These are phyloP conservation scores for Avena eriantha DNA, from an alignment of 176 grass and related monocot genomes.

Conservation along the genomic window DNA sequence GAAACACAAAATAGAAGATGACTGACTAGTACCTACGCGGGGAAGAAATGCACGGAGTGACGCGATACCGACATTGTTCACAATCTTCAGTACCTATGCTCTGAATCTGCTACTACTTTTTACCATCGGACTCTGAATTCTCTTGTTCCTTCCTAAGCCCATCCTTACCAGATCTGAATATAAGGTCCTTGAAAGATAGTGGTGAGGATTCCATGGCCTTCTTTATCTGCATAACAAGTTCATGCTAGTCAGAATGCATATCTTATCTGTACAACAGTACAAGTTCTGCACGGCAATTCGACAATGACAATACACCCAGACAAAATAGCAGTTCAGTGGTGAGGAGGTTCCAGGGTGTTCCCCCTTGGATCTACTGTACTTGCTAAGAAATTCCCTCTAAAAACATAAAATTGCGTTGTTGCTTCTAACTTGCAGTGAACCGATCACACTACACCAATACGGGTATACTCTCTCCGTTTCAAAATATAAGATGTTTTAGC, in stretches of 20 bases:
- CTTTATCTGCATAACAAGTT: conserved; percentile 55
- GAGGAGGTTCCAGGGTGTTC: not conserved
- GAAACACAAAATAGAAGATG: not conserved
- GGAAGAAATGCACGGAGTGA: not conserved
- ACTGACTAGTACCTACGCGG: too few relatives aligned
- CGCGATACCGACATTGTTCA: not conserved
- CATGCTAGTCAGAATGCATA: not conserved
- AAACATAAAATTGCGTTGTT: not conserved
- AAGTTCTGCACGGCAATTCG: not conserved
- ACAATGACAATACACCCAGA: not conserved
- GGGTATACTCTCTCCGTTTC: not conserved
- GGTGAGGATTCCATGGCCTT: conserved; percentile 47
- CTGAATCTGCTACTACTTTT: not conserved
- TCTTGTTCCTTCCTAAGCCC: not conserved
- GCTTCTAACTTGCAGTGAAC: not conserved
- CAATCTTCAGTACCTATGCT: not conserved
- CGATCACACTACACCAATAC: not conserved
- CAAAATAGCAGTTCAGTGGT: not conserved
- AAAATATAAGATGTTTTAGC: too few relatives aligned
- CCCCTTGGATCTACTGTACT: not conserved
- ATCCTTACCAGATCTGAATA: conserved; percentile 38
- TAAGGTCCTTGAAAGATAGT: conserved; percentile 45
- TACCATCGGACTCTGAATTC: not conserved
- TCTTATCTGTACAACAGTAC: not conserved
- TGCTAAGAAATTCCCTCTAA: not conserved